These are phyloP conservation scores for Russula sp. DNA, from an alignment of 768 basidiomycete genomes.

Conservation along the genomic window DNA sequence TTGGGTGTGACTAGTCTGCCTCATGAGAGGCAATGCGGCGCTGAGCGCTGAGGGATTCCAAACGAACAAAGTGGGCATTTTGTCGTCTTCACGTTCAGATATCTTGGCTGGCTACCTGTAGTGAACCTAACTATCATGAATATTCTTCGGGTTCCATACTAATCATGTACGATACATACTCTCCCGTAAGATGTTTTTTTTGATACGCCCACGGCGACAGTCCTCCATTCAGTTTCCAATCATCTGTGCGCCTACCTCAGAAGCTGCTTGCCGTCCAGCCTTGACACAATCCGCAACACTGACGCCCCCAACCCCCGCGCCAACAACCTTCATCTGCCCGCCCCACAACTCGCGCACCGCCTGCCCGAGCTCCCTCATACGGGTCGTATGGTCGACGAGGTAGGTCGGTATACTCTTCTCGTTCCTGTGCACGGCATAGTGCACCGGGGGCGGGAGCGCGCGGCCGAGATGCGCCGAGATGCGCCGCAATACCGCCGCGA, in stretches of 20 bases:
- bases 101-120: neutral
- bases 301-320: slow-evolving; percentile 82
- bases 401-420: slow-evolving; percentile 72
- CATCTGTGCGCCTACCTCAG: slow-evolving; percentile 10
- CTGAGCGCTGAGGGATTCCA: neutral
- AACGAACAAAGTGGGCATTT: neutral
- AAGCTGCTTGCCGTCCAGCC: slow-evolving; percentile 49
- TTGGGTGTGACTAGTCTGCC: slow-evolving; percentile 2
- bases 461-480: slow-evolving; percentile 17
- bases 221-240: neutral
- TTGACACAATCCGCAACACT: slow-evolving; percentile 83
- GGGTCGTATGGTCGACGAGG: slow-evolving; percentile 58
- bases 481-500: slow-evolving; percentile 23
- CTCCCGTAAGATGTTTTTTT: neutral
- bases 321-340: slow-evolving; percentile 54
- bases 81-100: neutral
- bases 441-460: slow-evolving; percentile 44
- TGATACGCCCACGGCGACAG: no score
- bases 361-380: slow-evolving; percentile 53
- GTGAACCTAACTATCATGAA: neutral
- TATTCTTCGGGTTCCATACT: neutral
- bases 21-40: neutral
- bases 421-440: slow-evolving; percentile 48
- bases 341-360: slow-evolving; percentile 33
- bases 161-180: neutral